Evolutionary conservation across 2,329 filamentous ascomycete species (phyloP), one percentile per base, ranked within the genome.

Genomic region (Alternaria gaisen): DNA sequence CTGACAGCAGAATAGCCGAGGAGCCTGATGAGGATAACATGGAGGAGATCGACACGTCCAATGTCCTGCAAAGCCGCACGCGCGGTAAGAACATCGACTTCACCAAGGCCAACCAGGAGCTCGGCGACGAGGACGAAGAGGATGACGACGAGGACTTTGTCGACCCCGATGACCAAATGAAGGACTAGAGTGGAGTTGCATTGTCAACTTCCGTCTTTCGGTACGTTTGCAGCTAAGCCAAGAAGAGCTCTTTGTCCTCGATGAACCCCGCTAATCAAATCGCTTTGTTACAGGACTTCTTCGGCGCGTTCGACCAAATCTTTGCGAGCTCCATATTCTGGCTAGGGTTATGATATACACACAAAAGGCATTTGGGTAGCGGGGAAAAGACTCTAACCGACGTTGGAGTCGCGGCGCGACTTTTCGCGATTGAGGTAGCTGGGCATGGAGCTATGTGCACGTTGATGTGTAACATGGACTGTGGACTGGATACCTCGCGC

Each of bases 51-150:
- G 92, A 97, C 77, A 84, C 87, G 58, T 87, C 87, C 79, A 98
- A 98, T 86, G 97, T 98, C 79, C 89, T 98, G 76, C 79, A 83
- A 60, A 86, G 85, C 67, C 94, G 95, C 80, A 98, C 94, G 66
- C 94, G 94, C 75, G 94, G 94, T 77, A 92, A 92, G 80, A 86
- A 89, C 75, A 97, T 98, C 78, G 92, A 98, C 85, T 98, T 92
- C 82, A 91, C 91, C 74, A 93, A 97, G 84, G 94, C 94, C 20
- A 93, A 92, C 26, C 86, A 91, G 80, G 89, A 97, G 80, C 87
- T 91, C 72, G 88, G 87, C 47, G 87, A 85, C 66, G 87, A 88
- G n/a, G 89, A 91, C 8, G 91, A 94, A 5, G 91, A 92, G 14
- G 90, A 94, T 30, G 92, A 95, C 0, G 91, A 91, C 61, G 90